Base-by-base conservation (phyloP, 176 grass and related monocot genomes). In the Oryza rufipogon region DNA sequence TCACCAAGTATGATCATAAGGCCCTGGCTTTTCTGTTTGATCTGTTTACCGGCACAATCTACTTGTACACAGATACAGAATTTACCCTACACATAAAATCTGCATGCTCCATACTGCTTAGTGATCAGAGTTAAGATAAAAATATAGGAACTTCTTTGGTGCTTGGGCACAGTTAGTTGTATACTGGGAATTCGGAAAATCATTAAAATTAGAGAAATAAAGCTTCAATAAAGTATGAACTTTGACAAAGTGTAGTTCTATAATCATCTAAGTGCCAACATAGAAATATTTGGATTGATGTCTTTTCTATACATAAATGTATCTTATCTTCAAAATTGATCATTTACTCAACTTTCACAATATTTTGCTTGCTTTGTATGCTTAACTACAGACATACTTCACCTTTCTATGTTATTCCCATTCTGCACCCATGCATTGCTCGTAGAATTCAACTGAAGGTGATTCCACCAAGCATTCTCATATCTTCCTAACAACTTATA, bases 1-100 rank as follows among this genome's bases (percentile, higher is more conserved):
- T 80, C 96, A 99, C 58, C 91, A 94, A 88, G 96, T 99, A 89
- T 44, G 28, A 74, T 60, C 30, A 38, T 88, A 34, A 85, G 68
- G 75, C 76, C 26, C 10, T 70, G 23, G 46, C 25, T 51, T 71
- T 44, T 64, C 7, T 38, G 10, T 36, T 63, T 47, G 20, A 11
- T 22, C 0, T 66, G 5, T 79, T 74, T 32, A 33, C 7, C 13
- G 41, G 7, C 44, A 76, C 20, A 64, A 42, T 17, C 49, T 70
- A 51, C 51, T 30, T 68, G 28, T 32, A 33, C 12, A 20, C 3
- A 68, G 41, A 77, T 66, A 71, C 17, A 39, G 26, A 49, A 77
- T 78, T 6, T 28, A 82, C 56, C 2, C 30, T 90, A 64, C 26
- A 61, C 28, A 32, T 79, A 32, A 42, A 32, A 68, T 78, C 9